Base-by-base conservation (phyloP, 768 basidiomycete genomes). In the Multifurca ochricompacta region DNA sequence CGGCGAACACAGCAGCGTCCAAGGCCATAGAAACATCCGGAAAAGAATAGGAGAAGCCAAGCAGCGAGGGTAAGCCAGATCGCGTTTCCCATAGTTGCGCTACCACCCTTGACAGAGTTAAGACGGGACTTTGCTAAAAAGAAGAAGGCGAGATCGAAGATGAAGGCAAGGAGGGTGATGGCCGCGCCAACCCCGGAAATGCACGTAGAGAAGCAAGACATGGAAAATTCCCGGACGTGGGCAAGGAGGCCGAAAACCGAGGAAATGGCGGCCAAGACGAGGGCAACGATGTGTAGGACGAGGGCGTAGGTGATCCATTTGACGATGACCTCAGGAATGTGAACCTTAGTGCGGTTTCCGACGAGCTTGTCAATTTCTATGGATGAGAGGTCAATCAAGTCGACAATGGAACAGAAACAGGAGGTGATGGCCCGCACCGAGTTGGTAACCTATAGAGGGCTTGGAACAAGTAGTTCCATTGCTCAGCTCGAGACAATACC, bases 261-360 rank as follows among this genome's bases (percentile, higher is more conserved):
- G 2, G 90, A 79, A 25, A 79, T 73, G 13, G 77, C 85, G 8
- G 91, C 80, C 32, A 87, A 76, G 11, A 69, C 79, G 52, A 97
- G 81, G 14, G 91, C 95, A 53, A 92, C 82, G 56, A 96, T 82
- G 66, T 98, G 94, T 14, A 98, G 77, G 59, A 97, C 82, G 60
- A 99, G 82, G 21, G 83, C 84, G 64, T 95, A 95, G 9, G 96
- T 98, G 65, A 97, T 73, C 91, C 94, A 97, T 73, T 96, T 95
- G 57, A 93, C 87, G 46, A 83, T 77, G 6, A 91, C 80, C 52
- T 81, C 73, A 1, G 93, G 91, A 47, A 97, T 89, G 61, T 90
- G 68, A 32, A 94, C 70, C 25, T 73, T 63, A 2, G 79, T 71
- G 3, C 75, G 69, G 67, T 90, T 77, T 6, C 85, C 89, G 30